Conservation (phyloP, 257 asterid genomes). For the Catharanthus roseus region DNA sequence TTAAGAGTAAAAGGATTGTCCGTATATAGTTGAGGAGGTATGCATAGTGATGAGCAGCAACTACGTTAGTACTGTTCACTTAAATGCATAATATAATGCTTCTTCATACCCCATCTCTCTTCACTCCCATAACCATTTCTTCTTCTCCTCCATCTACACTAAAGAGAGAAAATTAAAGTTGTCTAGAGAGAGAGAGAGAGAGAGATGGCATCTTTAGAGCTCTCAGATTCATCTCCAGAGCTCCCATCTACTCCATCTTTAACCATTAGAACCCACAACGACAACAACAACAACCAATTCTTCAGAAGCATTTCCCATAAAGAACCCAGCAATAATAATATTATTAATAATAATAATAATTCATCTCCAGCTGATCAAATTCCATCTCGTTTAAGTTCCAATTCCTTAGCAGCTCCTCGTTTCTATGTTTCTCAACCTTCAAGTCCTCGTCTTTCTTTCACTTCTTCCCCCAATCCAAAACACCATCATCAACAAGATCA, state of each 20-base stretch:
- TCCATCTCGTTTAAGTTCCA: conserved; percentile 39
- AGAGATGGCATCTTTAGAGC: conserved; percentile 26
- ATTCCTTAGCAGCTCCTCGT: conserved; percentile 27
- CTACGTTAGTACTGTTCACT: too few relatives aligned
- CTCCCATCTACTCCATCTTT: conserved; percentile 27
- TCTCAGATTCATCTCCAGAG: conserved; percentile 30
- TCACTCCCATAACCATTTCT: conserved; percentile 6
- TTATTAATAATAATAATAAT: conserved; percentile 16
- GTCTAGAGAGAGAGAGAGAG: background rate
- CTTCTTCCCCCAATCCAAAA: background rate
- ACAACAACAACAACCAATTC: conserved; percentile 29
- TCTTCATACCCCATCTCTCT: conserved; percentile 3
- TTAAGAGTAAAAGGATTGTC: too few relatives aligned
- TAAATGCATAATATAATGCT: background rate
- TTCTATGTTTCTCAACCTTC: conserved; percentile 49
- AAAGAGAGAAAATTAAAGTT: background rate
- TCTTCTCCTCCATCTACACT: background rate
- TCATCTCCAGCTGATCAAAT: conserved; percentile 22
- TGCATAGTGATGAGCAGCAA: too few relatives aligned
- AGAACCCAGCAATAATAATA: too few relatives aligned
- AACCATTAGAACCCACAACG: conserved; percentile 36
- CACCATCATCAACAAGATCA: conserved; percentile 25
- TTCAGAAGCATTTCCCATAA: conserved; percentile 61
- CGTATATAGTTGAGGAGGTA: too few relatives aligned
- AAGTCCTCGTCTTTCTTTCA: conserved; percentile 51